Percentiles rank a stretch among this genome's conserved stretches.
Evolutionary conservation across 2,329 filamentous ascomycete species (phyloP).

Genomic region (Sporothrix phasma): DNA sequence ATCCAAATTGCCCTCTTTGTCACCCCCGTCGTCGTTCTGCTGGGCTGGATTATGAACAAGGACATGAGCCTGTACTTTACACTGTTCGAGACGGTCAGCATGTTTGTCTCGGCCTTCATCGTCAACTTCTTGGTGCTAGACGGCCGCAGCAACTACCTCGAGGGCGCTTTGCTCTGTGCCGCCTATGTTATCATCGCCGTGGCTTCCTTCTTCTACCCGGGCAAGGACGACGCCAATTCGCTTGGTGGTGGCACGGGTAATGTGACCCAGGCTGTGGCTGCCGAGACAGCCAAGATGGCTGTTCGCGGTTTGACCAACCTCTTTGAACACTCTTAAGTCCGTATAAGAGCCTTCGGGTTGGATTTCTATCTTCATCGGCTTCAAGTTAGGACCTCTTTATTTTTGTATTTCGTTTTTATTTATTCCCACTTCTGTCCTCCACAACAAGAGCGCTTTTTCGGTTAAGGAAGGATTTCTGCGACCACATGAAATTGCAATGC

Average conservation of each 20-base stretch:
- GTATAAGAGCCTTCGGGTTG: too few species aligned
- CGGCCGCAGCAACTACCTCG: conserved; percentile 58
- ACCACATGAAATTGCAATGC: too few species aligned
- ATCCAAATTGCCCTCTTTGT: conserved; percentile 55
- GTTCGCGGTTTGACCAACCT: conserved; percentile 4
- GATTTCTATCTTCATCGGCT: too few species aligned
- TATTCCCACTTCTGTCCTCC: too few species aligned
- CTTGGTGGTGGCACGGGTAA: conserved; percentile 18
- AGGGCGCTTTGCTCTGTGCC: conserved; percentile 24
- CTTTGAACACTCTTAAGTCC: too few species aligned
- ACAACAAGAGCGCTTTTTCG: too few species aligned
- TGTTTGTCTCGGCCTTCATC: conserved; percentile 60
- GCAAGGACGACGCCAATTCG: conserved; percentile 18
- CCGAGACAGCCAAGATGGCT: background rate
- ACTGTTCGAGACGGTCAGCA: conserved; percentile 62
- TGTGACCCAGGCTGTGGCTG: background rate
- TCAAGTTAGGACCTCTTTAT: too few species aligned
- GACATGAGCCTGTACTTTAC: conserved; percentile 61
- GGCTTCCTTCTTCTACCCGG: conserved; percentile 22
- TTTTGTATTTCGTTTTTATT: too few species aligned
- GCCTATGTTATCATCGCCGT: conserved; percentile 25
- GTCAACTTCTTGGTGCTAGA: conserved; percentile 69
- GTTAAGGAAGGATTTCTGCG: too few species aligned
- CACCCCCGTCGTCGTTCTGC: conserved; percentile 48
- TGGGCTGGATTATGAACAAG: conserved; percentile 47